These are phyloP conservation scores for Skeletonema potamos DNA, from an alignment of 108 stramenopile species.

Conservation along the genomic window DNA sequence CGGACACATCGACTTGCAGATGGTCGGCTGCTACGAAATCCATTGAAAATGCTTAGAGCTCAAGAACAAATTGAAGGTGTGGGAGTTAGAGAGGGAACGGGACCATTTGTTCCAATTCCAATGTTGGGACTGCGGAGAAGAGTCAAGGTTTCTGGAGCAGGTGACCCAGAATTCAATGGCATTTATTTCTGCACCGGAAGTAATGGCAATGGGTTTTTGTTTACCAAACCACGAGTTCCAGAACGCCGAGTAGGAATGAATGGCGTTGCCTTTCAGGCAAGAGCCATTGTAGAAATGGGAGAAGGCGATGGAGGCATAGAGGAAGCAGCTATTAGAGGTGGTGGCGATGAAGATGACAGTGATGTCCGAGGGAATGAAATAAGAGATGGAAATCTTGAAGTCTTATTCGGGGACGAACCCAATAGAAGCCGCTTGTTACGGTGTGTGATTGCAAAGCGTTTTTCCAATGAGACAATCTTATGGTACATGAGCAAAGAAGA, in stretches of 20 bases:
- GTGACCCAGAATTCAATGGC: slow-evolving; percentile 81
- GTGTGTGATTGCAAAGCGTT: slow-evolving; percentile 75
- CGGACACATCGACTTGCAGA: slow-evolving; percentile 53
- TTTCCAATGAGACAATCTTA: slow-evolving; percentile 71
- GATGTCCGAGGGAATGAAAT: slow-evolving; percentile 1
- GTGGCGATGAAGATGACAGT: slow-evolving; percentile 12
- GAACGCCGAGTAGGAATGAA: slow-evolving; percentile 17
- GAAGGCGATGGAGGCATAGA: slow-evolving; percentile 6
- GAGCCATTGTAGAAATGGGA: slow-evolving; percentile 4
- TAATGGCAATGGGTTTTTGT: slow-evolving; percentile 76
- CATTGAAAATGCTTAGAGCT: slow-evolving; percentile 72
- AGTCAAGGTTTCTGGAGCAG: slow-evolving; percentile 57
- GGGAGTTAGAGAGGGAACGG: slow-evolving; percentile 7
- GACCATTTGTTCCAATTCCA: slow-evolving; percentile 63
- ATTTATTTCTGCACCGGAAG: slow-evolving; percentile 80
- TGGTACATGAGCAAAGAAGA: slow-evolving; percentile 90
- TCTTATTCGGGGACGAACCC: slow-evolving; percentile 37
- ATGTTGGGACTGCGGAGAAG: slow-evolving; percentile 57
- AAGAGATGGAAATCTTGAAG: slow-evolving; percentile 18
- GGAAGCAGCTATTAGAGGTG: slow-evolving; percentile 11
- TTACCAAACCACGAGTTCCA: slow-evolving; percentile 72
- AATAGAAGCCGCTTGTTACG: slow-evolving; percentile 51
- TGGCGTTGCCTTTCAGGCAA: neutral
- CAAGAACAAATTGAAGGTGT: slow-evolving; percentile 77
- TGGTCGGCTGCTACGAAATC: slow-evolving; percentile 50